Conservation (phyloP, 2,329 filamentous ascomycete genomes). For the Sarocladium strictum region DNA sequence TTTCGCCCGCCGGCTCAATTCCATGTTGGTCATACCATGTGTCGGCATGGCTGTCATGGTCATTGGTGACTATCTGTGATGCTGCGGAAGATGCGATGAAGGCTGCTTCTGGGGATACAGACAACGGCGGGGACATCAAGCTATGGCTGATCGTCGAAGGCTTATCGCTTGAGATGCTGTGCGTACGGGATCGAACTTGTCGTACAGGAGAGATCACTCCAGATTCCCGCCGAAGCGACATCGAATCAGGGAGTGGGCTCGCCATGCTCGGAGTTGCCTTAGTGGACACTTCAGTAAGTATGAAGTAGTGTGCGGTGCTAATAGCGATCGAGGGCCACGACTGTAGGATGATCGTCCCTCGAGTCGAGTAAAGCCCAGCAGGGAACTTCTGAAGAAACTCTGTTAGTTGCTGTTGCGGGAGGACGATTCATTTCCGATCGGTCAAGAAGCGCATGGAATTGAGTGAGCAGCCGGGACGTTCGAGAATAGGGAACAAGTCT, state of each 20-base stretch:
- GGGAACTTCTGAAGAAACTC: too few relatives aligned
- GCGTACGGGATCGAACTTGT: slow-evolving; percentile 39
- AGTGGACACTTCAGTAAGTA: background rate
- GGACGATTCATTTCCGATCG: too few relatives aligned
- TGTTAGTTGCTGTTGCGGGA: too few relatives aligned
- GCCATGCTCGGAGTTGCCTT: background rate
- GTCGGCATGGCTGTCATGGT: slow-evolving; percentile 70
- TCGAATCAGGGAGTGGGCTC: background rate
- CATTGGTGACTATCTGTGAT: slow-evolving; percentile 84
- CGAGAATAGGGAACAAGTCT: too few relatives aligned
- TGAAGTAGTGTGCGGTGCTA: background rate
- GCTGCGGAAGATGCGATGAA: slow-evolving; percentile 88
- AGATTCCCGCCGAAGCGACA: background rate
- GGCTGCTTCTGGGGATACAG: slow-evolving; percentile 69
- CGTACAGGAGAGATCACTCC: slow-evolving; percentile 1
- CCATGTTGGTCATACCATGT: slow-evolving; percentile 65
- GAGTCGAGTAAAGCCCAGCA: too few relatives aligned
- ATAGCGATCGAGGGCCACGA: too few relatives aligned
- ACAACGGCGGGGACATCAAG: slow-evolving; percentile 59
- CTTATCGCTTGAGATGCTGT: slow-evolving; percentile 66
- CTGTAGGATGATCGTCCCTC: too few relatives aligned
- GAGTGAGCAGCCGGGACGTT: too few relatives aligned
- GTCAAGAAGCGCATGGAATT: too few relatives aligned
- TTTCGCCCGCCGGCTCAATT: slow-evolving; percentile 58
- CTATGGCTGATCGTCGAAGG: slow-evolving; percentile 55